Base-by-base conservation (phyloP, 2,329 filamentous ascomycete genomes). In the Xylariaceae sp. region DNA sequence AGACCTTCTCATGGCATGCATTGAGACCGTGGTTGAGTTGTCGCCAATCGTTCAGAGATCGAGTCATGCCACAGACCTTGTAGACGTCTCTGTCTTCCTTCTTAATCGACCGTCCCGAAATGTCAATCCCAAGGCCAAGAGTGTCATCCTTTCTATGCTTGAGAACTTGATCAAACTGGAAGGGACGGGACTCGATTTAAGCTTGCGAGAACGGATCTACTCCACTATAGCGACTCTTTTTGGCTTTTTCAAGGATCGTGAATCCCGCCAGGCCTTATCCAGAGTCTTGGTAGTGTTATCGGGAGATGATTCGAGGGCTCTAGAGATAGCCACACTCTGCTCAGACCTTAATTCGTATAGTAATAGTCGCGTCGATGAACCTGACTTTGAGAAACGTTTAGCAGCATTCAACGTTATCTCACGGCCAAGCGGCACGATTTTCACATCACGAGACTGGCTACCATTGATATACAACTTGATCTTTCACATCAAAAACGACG, bases 381-480 rank as follows among this genome's bases (percentile, higher is more conserved):
- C 92, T 1, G 90, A 98, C 73, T 97, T 96, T 69, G 90, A 96
- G 63, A 85, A 84, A 54, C 88, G 95, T 16, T 81, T 96, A 5
- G 76, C 81, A 45, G 92, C 91, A 2, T 98, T 95, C 74, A 87
- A 82, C 55, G 71, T 76, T 7, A 87, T 98, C 60, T 89, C 88
- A 37, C 82, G 84, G 41, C 76, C 83, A 2, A 77, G 82, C n/a
- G 85, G 84, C 40, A 70, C 70, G 0, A 74, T 78, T 0, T 85
- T 93, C 58, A 87, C 83, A 0, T 75, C 86, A 1, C 82, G 83
- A 55, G 90, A 96, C 72, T 99, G 95, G 93, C 82, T 88, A 50
- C 93, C 95, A 5, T 74, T 99, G 19, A 76, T 98, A 10, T 89
- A 93, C 75, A 99, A 98, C 69, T 84, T 96, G 77, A 80, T 96